Evolutionary conservation across 495 filamentous ascomycete genomes (phyloP).

Genomic region (Penicillium salamii): DNA sequence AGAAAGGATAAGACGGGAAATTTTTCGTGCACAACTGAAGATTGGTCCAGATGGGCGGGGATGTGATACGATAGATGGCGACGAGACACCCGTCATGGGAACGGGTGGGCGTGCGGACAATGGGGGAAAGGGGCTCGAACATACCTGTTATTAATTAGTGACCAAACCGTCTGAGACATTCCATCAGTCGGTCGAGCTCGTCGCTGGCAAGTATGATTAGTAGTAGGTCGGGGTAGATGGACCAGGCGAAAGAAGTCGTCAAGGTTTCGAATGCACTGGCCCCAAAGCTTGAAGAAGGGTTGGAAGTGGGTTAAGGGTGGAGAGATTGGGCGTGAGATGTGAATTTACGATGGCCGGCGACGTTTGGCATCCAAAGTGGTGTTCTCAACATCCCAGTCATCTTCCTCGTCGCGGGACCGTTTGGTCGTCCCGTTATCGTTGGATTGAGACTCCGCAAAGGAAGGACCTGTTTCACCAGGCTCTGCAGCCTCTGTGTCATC

Average conservation of each 20-base stretch:
- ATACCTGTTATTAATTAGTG: conserved; percentile 16
- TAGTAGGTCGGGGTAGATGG: conserved; percentile 1
- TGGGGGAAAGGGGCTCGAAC: conserved; percentile 10
- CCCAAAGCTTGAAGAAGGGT: neutral
- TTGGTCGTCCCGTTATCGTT: conserved; percentile 22
- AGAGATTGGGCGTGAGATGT: neutral
- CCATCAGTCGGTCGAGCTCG: conserved; percentile 2
- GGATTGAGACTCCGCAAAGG: conserved; percentile 17
- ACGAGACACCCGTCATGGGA: neutral
- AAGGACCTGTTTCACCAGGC: conserved; percentile 20
- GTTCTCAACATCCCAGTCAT: conserved; percentile 26
- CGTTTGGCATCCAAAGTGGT: conserved; percentile 25
- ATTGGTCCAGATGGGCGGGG: neutral
- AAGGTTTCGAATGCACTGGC: neutral
- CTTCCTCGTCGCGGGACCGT: conserved; percentile 31
- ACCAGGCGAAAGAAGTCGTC: neutral
- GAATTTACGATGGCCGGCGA: conserved; percentile 26
- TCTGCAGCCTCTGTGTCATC: conserved; percentile 18
- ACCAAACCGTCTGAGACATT: neutral
- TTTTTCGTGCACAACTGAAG: neutral
- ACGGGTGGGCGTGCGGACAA: neutral
- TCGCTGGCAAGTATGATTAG: conserved; percentile 17
- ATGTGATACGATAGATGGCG: neutral
- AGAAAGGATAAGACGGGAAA: conserved; percentile 1
- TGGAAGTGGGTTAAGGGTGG: neutral